Evolutionary conservation across 2,329 filamentous ascomycete species (phyloP).

Genomic region (Ophiostoma montium): DNA sequence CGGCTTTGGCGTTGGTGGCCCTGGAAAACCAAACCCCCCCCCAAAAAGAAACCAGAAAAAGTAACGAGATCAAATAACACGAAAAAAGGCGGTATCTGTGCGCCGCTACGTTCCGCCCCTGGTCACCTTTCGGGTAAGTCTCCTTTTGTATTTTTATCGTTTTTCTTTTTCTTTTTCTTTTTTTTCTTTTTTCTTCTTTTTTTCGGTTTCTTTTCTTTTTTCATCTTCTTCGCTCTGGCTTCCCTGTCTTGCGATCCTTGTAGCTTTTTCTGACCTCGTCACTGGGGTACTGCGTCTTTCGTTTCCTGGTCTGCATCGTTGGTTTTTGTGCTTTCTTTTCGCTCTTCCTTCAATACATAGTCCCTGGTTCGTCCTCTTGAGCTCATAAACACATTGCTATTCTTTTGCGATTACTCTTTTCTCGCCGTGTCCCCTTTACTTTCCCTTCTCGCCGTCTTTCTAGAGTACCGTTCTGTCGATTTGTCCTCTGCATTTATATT

Average conservation of each 20-base stretch:
- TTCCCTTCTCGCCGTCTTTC: not conserved
- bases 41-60: not conserved
- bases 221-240: not conserved
- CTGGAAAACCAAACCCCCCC: not conserved
- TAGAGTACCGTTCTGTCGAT: not conserved
- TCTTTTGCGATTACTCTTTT: not conserved
- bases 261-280: too few relatives aligned
- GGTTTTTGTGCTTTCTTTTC: too few relatives aligned
- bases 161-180: not conserved
- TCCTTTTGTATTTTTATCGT: not conserved
- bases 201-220: not conserved
- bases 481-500: not conserved
- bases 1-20: constrained; percentile 9
- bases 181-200: not conserved
- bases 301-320: too few relatives aligned
- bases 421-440: too few relatives aligned
- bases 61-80: not conserved
- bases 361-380: too few relatives aligned
- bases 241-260: too few relatives aligned
- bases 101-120: constrained; percentile 9
- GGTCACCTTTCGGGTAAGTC: constrained; percentile 10
- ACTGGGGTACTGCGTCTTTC: too few relatives aligned
- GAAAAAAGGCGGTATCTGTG: constrained; percentile 8
- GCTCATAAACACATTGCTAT: too few relatives aligned
- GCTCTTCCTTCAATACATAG: too few relatives aligned